These are phyloP conservation scores for Incumbomyces lentus DNA, from an alignment of 2,329 filamentous ascomycete species.

Conservation along the genomic window DNA sequence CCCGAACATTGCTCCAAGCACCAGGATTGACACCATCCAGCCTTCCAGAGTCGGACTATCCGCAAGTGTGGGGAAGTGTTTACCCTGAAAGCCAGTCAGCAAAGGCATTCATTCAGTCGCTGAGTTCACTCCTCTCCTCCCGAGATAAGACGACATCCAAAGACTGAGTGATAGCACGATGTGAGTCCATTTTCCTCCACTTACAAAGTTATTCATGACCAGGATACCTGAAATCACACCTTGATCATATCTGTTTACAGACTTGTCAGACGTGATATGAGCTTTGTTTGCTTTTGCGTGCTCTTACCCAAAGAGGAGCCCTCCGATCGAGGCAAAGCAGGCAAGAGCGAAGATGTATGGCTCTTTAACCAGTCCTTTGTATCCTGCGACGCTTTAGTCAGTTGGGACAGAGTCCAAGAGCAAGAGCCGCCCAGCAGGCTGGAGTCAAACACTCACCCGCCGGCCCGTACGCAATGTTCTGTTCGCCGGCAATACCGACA, in stretches of 20 bases:
- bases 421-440: too few species aligned
- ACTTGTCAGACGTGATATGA: too few species aligned
- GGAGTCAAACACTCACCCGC: too few species aligned
- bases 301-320: slow-evolving; percentile 40
- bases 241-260: slow-evolving; percentile 51
- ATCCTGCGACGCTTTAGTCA: slow-evolving; percentile 28
- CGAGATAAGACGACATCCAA: too few species aligned
- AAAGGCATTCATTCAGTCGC: too few species aligned
- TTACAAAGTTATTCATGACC: slow-evolving; percentile 39
- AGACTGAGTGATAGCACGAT: not conserved
- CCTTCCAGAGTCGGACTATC: slow-evolving; percentile 27
- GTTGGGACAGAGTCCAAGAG: slow-evolving; percentile 16
- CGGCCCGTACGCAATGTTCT: too few species aligned
- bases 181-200: slow-evolving; percentile 13
- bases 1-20: slow-evolving; percentile 28
- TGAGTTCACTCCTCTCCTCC: too few species aligned
- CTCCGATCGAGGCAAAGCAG: slow-evolving; percentile 42
- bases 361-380: slow-evolving; percentile 41
- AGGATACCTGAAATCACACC: slow-evolving; percentile 63
- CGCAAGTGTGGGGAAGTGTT: slow-evolving; percentile 21
- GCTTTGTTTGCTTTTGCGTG: too few species aligned
- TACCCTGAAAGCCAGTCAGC: slow-evolving; percentile 12
- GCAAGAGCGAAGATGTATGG: slow-evolving; percentile 44
- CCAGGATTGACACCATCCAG: slow-evolving; percentile 28
- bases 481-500: too few species aligned